Percentiles rank a stretch among this genome's conserved stretches.
phyloP scores from a whole-genome alignment of 1,284 basidiomycete genomes.

The Takashimella tepidaria region DNA sequence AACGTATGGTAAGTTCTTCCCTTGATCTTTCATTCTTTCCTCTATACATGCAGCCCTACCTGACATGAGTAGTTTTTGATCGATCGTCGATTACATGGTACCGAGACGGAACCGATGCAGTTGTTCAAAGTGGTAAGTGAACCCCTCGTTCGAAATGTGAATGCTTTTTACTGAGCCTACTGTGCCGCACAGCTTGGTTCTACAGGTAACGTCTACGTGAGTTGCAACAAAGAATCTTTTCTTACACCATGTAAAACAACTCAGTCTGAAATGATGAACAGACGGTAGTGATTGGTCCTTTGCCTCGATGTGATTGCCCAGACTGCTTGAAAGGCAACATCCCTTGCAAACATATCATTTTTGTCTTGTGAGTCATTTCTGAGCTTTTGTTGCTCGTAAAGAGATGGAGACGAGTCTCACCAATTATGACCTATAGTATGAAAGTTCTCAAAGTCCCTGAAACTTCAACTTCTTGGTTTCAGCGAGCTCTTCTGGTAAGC shows the following conservation, averaged over 20 bases:
- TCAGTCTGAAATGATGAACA: conserved; percentile 6
- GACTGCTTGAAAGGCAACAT: conserved; percentile 30
- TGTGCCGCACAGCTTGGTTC: conserved; percentile 27
- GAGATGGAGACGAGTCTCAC: neutral
- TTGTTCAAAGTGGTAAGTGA: conserved; percentile 27
- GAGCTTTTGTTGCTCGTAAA: neutral
- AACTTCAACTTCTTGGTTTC: conserved; percentile 25
- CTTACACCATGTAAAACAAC: neutral
- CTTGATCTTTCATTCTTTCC: neutral
- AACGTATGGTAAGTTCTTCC: conserved; percentile 27
- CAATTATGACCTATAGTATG: conserved; percentile 18
- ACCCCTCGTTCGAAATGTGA: neutral
- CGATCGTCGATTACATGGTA: conserved; percentile 5
- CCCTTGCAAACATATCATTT: conserved; percentile 43
- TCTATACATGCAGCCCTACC: neutral
- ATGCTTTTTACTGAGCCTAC: neutral
- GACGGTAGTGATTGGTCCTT: conserved; percentile 24
- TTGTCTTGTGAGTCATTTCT: conserved; percentile 31
- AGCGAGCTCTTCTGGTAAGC: conserved; percentile 31
- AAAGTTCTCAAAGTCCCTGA: conserved; percentile 34
- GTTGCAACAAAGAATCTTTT: too few relatives aligned
- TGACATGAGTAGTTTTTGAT: conserved; percentile 22
- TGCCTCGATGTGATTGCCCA: conserved; percentile 34
- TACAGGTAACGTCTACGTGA: conserved; percentile 36
- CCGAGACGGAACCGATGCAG: neutral